These are phyloP conservation scores for Diaporthe sp. DNA, from an alignment of 2,329 filamentous ascomycete species.

Conservation along the genomic window DNA sequence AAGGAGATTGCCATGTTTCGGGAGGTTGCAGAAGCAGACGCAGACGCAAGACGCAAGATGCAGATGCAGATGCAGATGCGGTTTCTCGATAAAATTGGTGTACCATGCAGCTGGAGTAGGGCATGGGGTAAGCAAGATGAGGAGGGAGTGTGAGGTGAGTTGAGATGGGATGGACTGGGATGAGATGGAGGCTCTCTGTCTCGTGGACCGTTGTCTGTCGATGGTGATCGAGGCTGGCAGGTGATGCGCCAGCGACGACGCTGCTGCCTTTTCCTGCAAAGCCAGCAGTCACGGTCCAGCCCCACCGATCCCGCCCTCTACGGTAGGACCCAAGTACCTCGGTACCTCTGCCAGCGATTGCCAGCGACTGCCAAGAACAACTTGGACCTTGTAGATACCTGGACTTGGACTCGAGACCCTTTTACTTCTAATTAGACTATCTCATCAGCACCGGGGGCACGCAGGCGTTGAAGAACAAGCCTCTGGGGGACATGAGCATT, in stretches of 20 bases:
- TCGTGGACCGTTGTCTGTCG: not conserved
- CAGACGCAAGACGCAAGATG: slow-evolving; percentile 1
- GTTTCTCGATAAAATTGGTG: slow-evolving; percentile 19
- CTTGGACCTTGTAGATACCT: not conserved
- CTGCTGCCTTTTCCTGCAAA: not conserved
- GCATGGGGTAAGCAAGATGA: not conserved
- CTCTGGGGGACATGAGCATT: not conserved
- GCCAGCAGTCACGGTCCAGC: not conserved
- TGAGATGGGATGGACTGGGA: not conserved
- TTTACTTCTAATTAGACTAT: not conserved
- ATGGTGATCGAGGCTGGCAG: not conserved
- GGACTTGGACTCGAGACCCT: not conserved
- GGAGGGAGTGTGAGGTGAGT: not conserved
- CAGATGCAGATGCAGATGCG: slow-evolving; percentile 15
- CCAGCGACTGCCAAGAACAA: not conserved
- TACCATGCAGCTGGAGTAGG: slow-evolving; percentile 17
- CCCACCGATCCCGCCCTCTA: not conserved
- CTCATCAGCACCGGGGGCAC: not conserved
- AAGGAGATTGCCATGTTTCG: slow-evolving; percentile 40
- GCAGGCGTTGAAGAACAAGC: not conserved
- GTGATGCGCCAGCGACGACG: not conserved
- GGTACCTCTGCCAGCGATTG: not conserved
- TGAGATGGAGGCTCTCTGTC: not conserved
- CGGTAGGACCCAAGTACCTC: not conserved
- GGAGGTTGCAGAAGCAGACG: slow-evolving; percentile 16